phyloP scores from a whole-genome alignment of 345 rosid genomes.

The Eucalyptus sideroxylon region DNA sequence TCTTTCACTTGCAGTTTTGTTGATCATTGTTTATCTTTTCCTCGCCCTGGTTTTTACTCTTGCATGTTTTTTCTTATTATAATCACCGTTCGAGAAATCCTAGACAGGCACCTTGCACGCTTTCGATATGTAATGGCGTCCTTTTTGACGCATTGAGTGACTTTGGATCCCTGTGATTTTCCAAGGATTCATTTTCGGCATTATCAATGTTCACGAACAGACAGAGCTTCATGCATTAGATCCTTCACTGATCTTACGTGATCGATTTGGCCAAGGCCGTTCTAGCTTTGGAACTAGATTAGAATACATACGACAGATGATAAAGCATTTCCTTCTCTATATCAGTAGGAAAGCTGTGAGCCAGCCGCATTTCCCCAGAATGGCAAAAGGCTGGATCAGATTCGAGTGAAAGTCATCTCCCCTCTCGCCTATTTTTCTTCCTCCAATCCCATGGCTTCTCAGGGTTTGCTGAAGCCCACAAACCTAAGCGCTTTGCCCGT shows the following conservation, averaged over 20 bases:
- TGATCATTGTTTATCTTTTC: neutral
- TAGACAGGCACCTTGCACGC: neutral
- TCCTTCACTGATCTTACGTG: neutral
- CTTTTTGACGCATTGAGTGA: neutral
- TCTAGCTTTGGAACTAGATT: neutral
- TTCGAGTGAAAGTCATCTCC: neutral
- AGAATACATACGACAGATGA: neutral
- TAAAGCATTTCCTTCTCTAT: neutral
- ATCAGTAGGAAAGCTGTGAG: neutral
- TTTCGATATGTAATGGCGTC: neutral
- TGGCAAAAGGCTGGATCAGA: neutral
- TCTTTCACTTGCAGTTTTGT: neutral
- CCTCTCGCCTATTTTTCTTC: slow-evolving; percentile 35
- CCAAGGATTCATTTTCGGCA: neutral
- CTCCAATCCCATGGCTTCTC: slow-evolving; percentile 92
- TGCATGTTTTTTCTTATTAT: neutral
- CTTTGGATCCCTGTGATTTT: neutral
- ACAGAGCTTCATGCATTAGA: neutral
- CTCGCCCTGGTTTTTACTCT: neutral
- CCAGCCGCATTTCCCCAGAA: neutral
- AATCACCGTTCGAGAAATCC: neutral
- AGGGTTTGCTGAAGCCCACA: slow-evolving; percentile 77
- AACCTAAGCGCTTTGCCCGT: slow-evolving; percentile 41
- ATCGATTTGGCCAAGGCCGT: neutral
- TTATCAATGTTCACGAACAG: neutral